These are phyloP conservation scores for Veloporphyrellus conicus DNA, from an alignment of 1,284 basidiomycete genomes.

Conservation along the genomic window DNA sequence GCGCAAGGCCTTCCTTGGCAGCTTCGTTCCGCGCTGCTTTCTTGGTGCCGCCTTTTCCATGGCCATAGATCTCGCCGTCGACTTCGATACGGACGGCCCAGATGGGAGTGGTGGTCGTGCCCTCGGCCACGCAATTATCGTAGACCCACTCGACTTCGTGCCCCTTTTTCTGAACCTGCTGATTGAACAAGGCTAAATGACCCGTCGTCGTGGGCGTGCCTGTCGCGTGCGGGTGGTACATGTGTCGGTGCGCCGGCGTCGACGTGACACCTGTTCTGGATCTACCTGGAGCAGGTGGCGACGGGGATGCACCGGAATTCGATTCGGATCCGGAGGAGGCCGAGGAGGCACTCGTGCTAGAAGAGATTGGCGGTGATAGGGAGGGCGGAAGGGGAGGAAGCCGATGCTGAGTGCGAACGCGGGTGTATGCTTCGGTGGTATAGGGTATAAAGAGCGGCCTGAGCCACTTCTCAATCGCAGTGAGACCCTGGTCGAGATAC, in stretches of 20 bases:
- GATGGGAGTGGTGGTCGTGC: constrained; percentile 60
- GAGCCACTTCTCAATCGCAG: constrained; percentile 55
- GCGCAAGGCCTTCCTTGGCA: constrained; percentile 53
- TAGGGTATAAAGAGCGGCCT: constrained; percentile 59
- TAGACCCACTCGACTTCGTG: constrained; percentile 66
- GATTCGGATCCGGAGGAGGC: constrained; percentile 5
- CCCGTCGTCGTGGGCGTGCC: constrained; percentile 42
- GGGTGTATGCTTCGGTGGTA: constrained; percentile 52
- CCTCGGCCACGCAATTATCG: constrained; percentile 41
- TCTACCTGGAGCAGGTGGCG: neutral
- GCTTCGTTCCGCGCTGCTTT: constrained; percentile 71
- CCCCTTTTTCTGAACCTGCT: constrained; percentile 57
- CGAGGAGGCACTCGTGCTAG: constrained; percentile 25
- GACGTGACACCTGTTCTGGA: neutral
- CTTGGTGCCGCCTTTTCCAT: constrained; percentile 66
- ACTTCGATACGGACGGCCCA: constrained; percentile 65
- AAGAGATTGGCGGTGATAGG: constrained; percentile 9
- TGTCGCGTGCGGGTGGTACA: constrained; percentile 18
- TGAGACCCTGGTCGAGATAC: constrained; percentile 62
- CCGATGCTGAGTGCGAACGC: constrained; percentile 60
- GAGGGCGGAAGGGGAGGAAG: constrained; percentile 37
- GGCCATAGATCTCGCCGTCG: constrained; percentile 53
- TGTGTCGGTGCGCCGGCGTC: constrained; percentile 6
- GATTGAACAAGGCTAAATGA: constrained; percentile 73
- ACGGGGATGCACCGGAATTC: neutral